Conservation (phyloP, 768 basidiomycete genomes). For the Kwoniella shandongensis region DNA sequence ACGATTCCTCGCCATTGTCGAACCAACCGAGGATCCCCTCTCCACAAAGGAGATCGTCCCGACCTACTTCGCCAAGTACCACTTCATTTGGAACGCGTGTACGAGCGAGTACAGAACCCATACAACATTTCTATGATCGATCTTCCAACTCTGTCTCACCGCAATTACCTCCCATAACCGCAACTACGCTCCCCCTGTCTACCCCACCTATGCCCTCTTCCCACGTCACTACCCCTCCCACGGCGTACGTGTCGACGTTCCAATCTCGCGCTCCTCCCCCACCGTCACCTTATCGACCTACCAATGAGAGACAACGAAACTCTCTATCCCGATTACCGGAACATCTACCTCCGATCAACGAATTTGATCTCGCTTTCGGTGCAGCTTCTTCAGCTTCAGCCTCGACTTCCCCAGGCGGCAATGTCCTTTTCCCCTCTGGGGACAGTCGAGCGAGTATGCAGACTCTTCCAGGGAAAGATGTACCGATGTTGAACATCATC, state of each 20-base stretch:
- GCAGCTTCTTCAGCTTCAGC: too few relatives aligned
- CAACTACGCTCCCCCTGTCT: slow-evolving; percentile 7
- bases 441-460: slow-evolving; percentile 20
- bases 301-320: slow-evolving; percentile 26
- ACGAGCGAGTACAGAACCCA: slow-evolving; percentile 13
- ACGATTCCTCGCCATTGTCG: slow-evolving; percentile 14
- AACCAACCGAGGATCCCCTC: slow-evolving; percentile 6
- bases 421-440: slow-evolving; percentile 22
- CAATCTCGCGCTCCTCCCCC: slow-evolving; percentile 35
- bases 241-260: slow-evolving; percentile 38
- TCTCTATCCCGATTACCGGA: slow-evolving; percentile 17
- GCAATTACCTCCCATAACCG: neutral
- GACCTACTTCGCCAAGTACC: slow-evolving; percentile 38
- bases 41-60: slow-evolving; percentile 23
- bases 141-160: neutral
- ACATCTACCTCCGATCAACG: slow-evolving; percentile 17
- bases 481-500: slow-evolving; percentile 48
- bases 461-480: slow-evolving; percentile 21
- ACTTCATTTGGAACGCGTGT: slow-evolving; percentile 38
- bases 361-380: slow-evolving; percentile 5
- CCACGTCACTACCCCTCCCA: slow-evolving; percentile 45
- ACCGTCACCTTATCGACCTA: slow-evolving; percentile 46
- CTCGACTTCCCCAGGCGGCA: neutral
- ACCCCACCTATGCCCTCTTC: slow-evolving; percentile 31
- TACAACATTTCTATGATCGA: neutral